phyloP scores from a whole-genome alignment of 1,284 basidiomycete genomes.

The Rhodotorula mucilaginosa region DNA sequence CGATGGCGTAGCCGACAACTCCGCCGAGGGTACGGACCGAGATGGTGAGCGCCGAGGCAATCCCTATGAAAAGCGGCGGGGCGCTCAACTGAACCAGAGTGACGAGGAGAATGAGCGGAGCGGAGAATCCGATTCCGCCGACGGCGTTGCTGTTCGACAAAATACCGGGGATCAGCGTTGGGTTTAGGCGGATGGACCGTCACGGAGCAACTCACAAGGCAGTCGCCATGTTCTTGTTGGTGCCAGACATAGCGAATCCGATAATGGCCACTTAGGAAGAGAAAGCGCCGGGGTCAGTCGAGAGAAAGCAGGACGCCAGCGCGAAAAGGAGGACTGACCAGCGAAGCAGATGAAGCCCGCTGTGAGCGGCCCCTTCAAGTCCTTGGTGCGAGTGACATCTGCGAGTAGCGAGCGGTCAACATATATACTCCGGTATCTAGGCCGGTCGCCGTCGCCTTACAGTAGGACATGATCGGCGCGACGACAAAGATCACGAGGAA shows the following conservation, averaged over 20 bases:
- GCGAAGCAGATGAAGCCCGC: slow-evolving; percentile 21
- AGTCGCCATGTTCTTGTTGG: slow-evolving; percentile 15
- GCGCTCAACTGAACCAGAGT: slow-evolving; percentile 29
- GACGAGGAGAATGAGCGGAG: slow-evolving; percentile 29
- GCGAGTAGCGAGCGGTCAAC: neutral
- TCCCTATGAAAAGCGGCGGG: slow-evolving; percentile 29
- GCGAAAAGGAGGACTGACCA: neutral
- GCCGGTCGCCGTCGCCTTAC: neutral
- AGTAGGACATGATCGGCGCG: slow-evolving; percentile 20
- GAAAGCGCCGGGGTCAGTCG: neutral
- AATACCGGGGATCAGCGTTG: neutral
- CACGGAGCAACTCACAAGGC: neutral
- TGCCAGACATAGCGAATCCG: slow-evolving; percentile 4
- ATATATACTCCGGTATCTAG: neutral
- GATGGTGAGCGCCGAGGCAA: slow-evolving; percentile 20
- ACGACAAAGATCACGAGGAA: slow-evolving; percentile 24
- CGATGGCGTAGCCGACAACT: slow-evolving; percentile 19
- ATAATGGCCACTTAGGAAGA: neutral
- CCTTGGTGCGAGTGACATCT: slow-evolving; percentile 15
- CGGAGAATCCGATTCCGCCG: slow-evolving; percentile 29
- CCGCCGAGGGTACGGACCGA: slow-evolving; percentile 25
- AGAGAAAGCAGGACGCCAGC: too few relatives aligned
- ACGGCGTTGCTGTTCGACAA: slow-evolving; percentile 11
- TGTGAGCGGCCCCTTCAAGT: slow-evolving; percentile 27
- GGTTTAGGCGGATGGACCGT: too few relatives aligned